Percentiles rank a stretch among this genome's conserved stretches.
These are phyloP conservation scores for Globisporangium parvum DNA, from an alignment of 352 stramenopile species.

Conservation along the genomic window DNA sequence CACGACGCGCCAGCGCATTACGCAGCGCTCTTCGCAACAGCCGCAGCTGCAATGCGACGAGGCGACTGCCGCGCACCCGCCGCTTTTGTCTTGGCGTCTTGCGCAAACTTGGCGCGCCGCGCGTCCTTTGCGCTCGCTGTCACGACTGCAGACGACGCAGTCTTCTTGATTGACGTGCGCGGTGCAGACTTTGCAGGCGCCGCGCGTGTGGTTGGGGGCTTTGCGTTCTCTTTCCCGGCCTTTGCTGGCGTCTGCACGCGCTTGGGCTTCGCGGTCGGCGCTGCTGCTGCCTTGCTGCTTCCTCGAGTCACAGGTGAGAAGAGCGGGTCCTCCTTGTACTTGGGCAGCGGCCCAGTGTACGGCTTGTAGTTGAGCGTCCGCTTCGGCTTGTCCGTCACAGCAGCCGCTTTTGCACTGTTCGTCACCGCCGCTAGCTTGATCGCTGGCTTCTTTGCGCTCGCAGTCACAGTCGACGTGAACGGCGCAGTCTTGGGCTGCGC, in stretches of 20 bases:
- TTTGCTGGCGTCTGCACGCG: conserved; percentile 13
- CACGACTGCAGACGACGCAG: conserved; percentile 4
- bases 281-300: conserved; percentile 7
- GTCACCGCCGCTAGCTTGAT: background rate
- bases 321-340: conserved; percentile 49
- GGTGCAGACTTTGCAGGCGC: conserved; percentile 17
- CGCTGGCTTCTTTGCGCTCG: conserved; percentile 3
- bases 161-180: conserved; percentile 23
- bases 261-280: conserved; percentile 18
- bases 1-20: too few species aligned
- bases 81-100: conserved; percentile 31
- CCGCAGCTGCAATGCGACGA: background rate
- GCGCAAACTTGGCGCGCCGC: conserved; percentile 28
- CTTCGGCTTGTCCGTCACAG: conserved; percentile 5
- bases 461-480: conserved; percentile 9
- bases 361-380: conserved; percentile 38
- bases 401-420: background rate
- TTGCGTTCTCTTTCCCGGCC: conserved; percentile 18
- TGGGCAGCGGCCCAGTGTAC: conserved; percentile 57
- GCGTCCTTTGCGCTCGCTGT: conserved; percentile 20
- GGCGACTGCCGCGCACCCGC: conserved; percentile 9
- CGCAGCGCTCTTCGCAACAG: too few species aligned
- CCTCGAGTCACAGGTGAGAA: conserved; percentile 34
- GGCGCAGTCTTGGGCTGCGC: conserved; percentile 7
- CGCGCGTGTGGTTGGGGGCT: conserved; percentile 11